These are phyloP conservation scores for Talaromyces sp. DNA, from an alignment of 2,329 filamentous ascomycete genomes.

Conservation along the genomic window DNA sequence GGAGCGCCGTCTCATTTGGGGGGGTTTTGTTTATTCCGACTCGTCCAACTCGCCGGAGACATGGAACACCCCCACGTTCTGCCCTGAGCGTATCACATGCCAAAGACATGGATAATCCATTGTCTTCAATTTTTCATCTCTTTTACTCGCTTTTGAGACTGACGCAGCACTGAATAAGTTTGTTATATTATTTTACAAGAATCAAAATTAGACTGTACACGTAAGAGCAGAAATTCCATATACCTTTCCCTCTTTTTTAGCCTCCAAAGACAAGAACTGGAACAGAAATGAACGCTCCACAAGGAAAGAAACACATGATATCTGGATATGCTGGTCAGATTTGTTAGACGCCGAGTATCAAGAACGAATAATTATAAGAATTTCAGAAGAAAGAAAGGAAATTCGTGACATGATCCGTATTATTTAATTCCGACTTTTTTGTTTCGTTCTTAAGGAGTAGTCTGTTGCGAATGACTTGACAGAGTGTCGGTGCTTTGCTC, in stretches of 20 bases:
- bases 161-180: neutral
- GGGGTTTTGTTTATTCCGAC: too few relatives aligned
- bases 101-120: neutral
- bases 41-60: neutral
- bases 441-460: neutral
- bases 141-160: neutral
- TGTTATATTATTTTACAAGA: conserved; percentile 15
- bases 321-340: neutral
- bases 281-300: conserved; percentile 11
- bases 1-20: neutral
- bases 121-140: neutral
- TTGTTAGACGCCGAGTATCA: neutral
- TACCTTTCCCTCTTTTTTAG: conserved; percentile 9
- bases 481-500: conserved; percentile 26
- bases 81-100: neutral
- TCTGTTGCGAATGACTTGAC: conserved; percentile 4
- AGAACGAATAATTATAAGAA: neutral
- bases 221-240: neutral
- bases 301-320: neutral
- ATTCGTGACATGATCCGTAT: conserved; percentile 14
- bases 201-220: conserved; percentile 5
- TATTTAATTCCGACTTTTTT: neutral
- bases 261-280: neutral
- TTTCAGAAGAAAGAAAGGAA: conserved; percentile 5
- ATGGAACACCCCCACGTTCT: neutral